phyloP scores from a whole-genome alignment of 2,329 filamentous ascomycete species.

The Monosporascus sp. region DNA sequence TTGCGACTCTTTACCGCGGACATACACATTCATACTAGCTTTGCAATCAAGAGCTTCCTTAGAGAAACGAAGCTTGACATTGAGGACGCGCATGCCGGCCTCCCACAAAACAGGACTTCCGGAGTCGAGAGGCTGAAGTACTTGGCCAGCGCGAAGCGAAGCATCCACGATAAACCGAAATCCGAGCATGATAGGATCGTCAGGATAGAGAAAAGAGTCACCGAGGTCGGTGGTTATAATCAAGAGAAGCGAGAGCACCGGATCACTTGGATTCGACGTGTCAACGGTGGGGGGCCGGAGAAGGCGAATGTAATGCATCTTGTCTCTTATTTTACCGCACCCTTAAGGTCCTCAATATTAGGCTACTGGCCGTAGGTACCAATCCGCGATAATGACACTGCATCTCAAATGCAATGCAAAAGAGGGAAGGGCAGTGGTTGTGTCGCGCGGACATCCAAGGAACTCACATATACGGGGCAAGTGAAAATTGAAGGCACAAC shows the following conservation, averaged over 20 bases:
- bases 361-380: background rate
- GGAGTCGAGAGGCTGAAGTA: conserved; percentile 17
- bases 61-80: conserved; percentile 20
- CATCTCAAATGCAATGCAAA: no score
- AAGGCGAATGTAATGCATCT: conserved; percentile 55
- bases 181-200: conserved; percentile 37
- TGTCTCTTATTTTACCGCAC: background rate
- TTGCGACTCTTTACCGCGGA: background rate
- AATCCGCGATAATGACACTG: no score
- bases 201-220: conserved; percentile 47
- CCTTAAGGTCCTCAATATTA: no score
- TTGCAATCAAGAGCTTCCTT: background rate
- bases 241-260: conserved; percentile 36
- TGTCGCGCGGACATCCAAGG: no score
- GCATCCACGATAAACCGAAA: background rate
- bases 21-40: background rate
- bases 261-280: conserved; percentile 10
- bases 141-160: conserved; percentile 24
- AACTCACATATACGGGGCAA: no score
- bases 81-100: conserved; percentile 36
- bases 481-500: no score
- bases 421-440: no score
- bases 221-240: conserved; percentile 55
- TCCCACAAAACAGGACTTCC: conserved; percentile 14
- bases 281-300: conserved; percentile 41